Base-by-base conservation (phyloP, 1,284 basidiomycete genomes). In the Rhizopogon parksii region DNA sequence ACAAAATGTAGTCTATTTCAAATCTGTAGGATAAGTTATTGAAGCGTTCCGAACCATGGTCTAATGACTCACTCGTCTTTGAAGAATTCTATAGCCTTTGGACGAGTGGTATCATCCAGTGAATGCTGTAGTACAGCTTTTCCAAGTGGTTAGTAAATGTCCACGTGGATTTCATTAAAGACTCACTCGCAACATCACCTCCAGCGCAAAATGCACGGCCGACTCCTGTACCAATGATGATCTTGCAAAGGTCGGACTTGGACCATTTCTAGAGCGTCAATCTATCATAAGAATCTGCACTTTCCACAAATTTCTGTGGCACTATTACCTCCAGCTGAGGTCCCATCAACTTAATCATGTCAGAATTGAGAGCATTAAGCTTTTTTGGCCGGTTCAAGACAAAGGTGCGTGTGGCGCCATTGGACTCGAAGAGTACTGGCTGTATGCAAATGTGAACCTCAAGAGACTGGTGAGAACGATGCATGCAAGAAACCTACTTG, bases 191-290 rank as follows among this genome's bases (percentile, higher is more conserved):
- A 50, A 99, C 90, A 68, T 99, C 96, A 50, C 95, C 95, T 19
- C 95, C 96, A 4, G 92, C 88, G 66, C 95, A 99, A 64, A 98
- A 97, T 9, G 88, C 91, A 53, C 85, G 76, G 9, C 89, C 91
- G 25, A 75, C 73, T 17, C 92, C 90, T 38, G 79, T 80, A 21
- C 88, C 89, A 48, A 95, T 79, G 55, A 97, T 80, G 25, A 91
- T 76, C 56, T 82, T 79, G 60, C 83, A 85, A 6, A 90, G 74
- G 43, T 87, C 79, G 27, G 88, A 85, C 36, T 77, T 70, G 57
- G 80, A 78, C 90, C 91, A 95, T 74, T 84, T 81, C 92, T 95
- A 63, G 11, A 54, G 42, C 36, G 35, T 52, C 49, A 24, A 48
- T 47, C 50, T 47, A 48, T 50, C 48, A 50, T 49, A 45, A 42